These are phyloP conservation scores for Imleria badia DNA, from an alignment of 768 basidiomycete species.

Conservation along the genomic window DNA sequence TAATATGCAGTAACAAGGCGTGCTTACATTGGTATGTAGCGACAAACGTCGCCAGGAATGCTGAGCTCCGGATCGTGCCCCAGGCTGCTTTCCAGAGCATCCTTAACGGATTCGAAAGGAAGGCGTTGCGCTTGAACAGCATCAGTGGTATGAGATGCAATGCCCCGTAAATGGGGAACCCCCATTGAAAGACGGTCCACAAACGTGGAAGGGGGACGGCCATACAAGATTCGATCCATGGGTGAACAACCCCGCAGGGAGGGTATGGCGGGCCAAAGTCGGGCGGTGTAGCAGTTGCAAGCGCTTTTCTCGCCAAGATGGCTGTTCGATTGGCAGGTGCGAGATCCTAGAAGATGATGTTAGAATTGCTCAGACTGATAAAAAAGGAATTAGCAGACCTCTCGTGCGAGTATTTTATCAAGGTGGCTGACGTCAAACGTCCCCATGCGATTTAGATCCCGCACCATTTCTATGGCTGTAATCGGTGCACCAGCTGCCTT, in stretches of 20 bases:
- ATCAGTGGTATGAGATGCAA: constrained; percentile 87
- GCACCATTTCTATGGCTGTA: constrained; percentile 61
- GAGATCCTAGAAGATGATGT: constrained; percentile 45
- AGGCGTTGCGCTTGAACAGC: constrained; percentile 71
- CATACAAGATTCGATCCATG: constrained; percentile 55
- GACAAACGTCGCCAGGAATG: constrained; percentile 85
- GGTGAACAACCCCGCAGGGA: constrained; percentile 78
- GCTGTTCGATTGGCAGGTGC: constrained; percentile 49
- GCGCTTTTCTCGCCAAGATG: constrained; percentile 46
- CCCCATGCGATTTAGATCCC: constrained; percentile 56
- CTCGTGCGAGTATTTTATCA: constrained; percentile 48
- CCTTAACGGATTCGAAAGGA: constrained; percentile 61
- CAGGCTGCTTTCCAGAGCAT: constrained; percentile 64
- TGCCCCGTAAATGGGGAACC: constrained; percentile 81
- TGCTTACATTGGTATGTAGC: constrained; percentile 76
- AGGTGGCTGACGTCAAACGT: constrained; percentile 56
- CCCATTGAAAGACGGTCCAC: constrained; percentile 80
- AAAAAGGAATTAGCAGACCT: constrained; percentile 36
- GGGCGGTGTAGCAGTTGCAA: constrained; percentile 28
- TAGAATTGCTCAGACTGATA: neutral
- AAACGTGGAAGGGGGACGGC: constrained; percentile 56
- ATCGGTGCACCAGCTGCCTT: constrained; percentile 63
- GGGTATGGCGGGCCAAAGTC: constrained; percentile 53
- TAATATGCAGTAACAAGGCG: neutral
- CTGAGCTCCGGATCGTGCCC: constrained; percentile 80